Conservation (phyloP, 2,329 filamentous ascomycete genomes). For the Xylariaceae sp. region DNA sequence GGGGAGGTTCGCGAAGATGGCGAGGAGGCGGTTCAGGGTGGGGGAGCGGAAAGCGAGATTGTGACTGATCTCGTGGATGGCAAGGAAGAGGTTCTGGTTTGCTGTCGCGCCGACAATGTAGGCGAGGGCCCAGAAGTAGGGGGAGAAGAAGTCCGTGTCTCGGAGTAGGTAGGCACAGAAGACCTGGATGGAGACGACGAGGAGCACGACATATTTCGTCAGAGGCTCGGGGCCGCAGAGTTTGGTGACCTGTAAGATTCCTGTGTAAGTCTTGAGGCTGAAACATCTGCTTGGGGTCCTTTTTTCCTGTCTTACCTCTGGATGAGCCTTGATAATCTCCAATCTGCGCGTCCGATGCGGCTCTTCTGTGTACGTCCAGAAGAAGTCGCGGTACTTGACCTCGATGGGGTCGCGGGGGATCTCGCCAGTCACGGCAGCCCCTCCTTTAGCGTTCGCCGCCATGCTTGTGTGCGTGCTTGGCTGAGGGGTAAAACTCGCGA, state of each 20-base stretch:
- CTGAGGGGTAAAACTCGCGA: slow-evolving; percentile 24
- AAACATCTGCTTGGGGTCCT: neutral
- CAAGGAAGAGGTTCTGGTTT: slow-evolving; percentile 97
- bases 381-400: slow-evolving; percentile 62
- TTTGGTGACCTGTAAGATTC: slow-evolving; percentile 69
- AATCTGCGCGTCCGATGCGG: slow-evolving; percentile 85
- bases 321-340: slow-evolving; percentile 96
- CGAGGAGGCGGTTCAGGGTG: slow-evolving; percentile 74
- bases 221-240: slow-evolving; percentile 93
- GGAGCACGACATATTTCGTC: slow-evolving; percentile 86
- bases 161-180: slow-evolving; percentile 70
- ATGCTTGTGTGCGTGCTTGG: slow-evolving; percentile 23
- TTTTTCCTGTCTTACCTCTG: slow-evolving; percentile 58
- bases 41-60: slow-evolving; percentile 88
- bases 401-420: slow-evolving; percentile 37
- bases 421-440: slow-evolving; percentile 13
- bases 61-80: slow-evolving; percentile 98
- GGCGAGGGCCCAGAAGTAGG: slow-evolving; percentile 77
- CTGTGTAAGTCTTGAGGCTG: slow-evolving; percentile 14
- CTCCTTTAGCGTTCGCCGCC: slow-evolving; percentile 23
- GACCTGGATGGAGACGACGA: slow-evolving; percentile 79
- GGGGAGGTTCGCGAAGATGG: slow-evolving; percentile 90
- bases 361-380: slow-evolving; percentile 99
- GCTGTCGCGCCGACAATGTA: slow-evolving; percentile 91
- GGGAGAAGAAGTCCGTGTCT: slow-evolving; percentile 73